phyloP scores from a whole-genome alignment of 176 grass and related monocot genomes.

The Cocos nucifera region DNA sequence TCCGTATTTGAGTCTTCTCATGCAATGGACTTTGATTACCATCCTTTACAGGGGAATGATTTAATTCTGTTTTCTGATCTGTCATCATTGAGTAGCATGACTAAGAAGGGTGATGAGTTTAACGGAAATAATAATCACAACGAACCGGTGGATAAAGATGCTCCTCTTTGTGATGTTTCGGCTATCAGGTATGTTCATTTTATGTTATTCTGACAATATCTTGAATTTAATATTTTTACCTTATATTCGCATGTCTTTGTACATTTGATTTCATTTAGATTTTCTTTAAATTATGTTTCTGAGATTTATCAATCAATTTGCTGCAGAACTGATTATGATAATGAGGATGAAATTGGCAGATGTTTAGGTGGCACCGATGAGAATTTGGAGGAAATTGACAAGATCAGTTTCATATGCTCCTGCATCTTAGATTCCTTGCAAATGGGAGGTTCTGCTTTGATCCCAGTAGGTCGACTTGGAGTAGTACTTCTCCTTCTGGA shows the following conservation, averaged over 20 bases:
- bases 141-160: conserved; percentile 19
- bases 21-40: conserved; percentile 65
- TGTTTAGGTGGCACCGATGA: conserved; percentile 54
- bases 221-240: too few species aligned
- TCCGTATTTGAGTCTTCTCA: conserved; percentile 63
- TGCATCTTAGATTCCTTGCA: conserved; percentile 59
- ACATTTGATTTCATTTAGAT: background rate
- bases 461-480: conserved; percentile 52
- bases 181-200: conserved; percentile 24
- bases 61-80: conserved; percentile 78
- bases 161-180: conserved; percentile 14
- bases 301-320: background rate
- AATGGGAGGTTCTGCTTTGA: conserved; percentile 75
- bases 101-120: conserved; percentile 31
- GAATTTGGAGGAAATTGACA: conserved; percentile 61
- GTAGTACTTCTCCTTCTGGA: conserved; percentile 59
- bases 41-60: conserved; percentile 53
- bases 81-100: conserved; percentile 47
- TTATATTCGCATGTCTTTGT: too few species aligned
- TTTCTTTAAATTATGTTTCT: conserved; percentile 11
- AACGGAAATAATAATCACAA: conserved; percentile 8
- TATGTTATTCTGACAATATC: background rate
- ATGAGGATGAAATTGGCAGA: conserved; percentile 25
- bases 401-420: conserved; percentile 69
- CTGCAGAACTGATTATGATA: conserved; percentile 28